Base-by-base conservation (phyloP, 2,329 filamentous ascomycete species). In the Fusarium ramigenum region DNA sequence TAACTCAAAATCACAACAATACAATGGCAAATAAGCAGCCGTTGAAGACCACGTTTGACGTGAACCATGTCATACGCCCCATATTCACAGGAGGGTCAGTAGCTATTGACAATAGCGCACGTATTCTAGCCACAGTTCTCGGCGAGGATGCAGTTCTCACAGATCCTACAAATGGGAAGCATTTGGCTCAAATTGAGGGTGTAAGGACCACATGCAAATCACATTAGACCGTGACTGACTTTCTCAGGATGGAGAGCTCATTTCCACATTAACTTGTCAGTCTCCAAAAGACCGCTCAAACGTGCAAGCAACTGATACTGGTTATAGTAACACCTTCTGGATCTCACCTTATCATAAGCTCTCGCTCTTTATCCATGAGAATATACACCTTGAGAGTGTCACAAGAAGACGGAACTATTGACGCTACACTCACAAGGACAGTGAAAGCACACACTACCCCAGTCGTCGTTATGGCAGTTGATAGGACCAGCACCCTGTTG, bases 31-130 rank as follows among this genome's bases (percentile, higher is more conserved):
- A 84, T 69, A 90, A 90, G 81, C 84, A 89, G 67, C 85, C 89
- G 23, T 86, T 89, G 77, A 97, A 95, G 86, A 98, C 95, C 65
- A 97, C 96, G 7, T 99, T 98, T 82, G 93, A 97, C 79, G 90
- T 93, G 66, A 89, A 89, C 74, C 91, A 93, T 78, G 93, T 94
- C 53, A 93, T 99, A 63, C 93, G 95, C 77, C 96, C 96, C 25
- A 96, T 98, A 56, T 98, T 96, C 80, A 97, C 96, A 4, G 96
- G 96, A 61, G 96, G 96, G 47, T 92, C 93, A 74, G 91, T 97
- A 66, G 91, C 94, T 36, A 88, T 98, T 69, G 94, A 96, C 85
- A 89, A 91, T 81, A 90, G 90, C 83, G 95, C 95, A 58, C 90
- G 90, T 77, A 90, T 98, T 72, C 87, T 99, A 61, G 96, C 95